Base-by-base conservation (phyloP, 2,329 filamentous ascomycete species). In the Colletotrichum eleusines region DNA sequence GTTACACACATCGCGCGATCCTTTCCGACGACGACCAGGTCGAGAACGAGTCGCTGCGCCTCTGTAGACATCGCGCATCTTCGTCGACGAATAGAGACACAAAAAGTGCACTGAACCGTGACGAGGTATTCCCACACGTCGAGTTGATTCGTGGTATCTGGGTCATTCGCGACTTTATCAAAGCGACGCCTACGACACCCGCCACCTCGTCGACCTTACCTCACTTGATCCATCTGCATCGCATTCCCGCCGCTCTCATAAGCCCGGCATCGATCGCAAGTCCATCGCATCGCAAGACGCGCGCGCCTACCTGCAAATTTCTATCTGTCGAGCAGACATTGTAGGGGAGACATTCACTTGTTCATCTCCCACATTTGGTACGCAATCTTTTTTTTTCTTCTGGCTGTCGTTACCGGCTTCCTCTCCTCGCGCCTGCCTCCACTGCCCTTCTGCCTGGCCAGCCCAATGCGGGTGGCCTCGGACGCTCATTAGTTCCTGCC, bases 281-380 rank as follows among this genome's bases (percentile, higher is more conserved):
- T 8, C 11, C 51, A 28, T 68, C 38, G 65, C 55, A 50, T 63
- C 57, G 55, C 63, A 44, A 67, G 51, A 63, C 44, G 16, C 8
- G 4, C 50, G 66, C 66, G 55, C 18, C 53, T 18, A 55, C n/a
- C 44, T 42, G 59, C 54, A 23, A n/a, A n/a, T 33, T n/a, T n/a
- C 58, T 69, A 51, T 35, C 66, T 63, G 54, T 53, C 31, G 79
- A 79, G 79, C 82, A 82, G 78, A 44, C 73, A 75, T 80, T 83
- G 82, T 84, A 85, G 94, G 94, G 93, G 94, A 97, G 92, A 94
- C 94, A 97, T 97, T 97, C 83, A 91, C 82, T 97, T 97, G 94
- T 97, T 94, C 86, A 93, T 97, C 94, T 97, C 94, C 92, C 89
- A 84, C 88, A 88, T 81, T 88, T 85, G 88, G 89, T 91, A 90